Evolutionary conservation across 805 yeast species (phyloP).

Genomic region (Ogataea salicorniae): DNA sequence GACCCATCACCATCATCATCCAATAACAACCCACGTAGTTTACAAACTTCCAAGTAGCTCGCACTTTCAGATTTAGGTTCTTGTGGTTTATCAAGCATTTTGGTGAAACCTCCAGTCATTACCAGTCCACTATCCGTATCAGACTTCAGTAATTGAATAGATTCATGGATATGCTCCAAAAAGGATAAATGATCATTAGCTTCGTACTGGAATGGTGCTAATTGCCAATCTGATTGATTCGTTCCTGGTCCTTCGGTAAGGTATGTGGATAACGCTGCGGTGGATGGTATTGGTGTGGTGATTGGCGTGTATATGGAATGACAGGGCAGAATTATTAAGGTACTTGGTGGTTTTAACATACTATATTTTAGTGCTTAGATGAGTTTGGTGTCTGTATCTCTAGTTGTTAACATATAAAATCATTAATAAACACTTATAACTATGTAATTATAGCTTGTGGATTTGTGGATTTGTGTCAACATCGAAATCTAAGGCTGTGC

Average conservation of each 20-base stretch:
- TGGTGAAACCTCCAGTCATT: constrained; percentile 65
- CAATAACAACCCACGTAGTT: constrained; percentile 25
- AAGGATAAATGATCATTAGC: constrained; percentile 67
- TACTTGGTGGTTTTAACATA: constrained; percentile 1
- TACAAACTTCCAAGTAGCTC: constrained; percentile 48
- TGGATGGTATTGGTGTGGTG: background rate
- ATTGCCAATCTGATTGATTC: constrained; percentile 51
- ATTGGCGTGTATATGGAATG: constrained; percentile 24
- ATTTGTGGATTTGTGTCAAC: no score
- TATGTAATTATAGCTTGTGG: no score
- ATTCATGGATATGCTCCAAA: constrained; percentile 50
- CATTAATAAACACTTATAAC: no score
- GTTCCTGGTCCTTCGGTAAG: constrained; percentile 38
- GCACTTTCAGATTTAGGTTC: constrained; percentile 51
- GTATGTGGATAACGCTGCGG: background rate
- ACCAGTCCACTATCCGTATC: constrained; percentile 19
- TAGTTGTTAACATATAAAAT: no score
- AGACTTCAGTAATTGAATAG: constrained; percentile 33
- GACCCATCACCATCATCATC: background rate
- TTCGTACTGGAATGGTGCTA: constrained; percentile 63
- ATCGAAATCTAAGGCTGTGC: no score
- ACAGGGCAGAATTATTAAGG: constrained; percentile 47
- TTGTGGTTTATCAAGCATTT: constrained; percentile 30
- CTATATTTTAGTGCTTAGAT: background rate
- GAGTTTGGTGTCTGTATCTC: no score